These are phyloP conservation scores for Globisporangium solare DNA, from an alignment of 352 stramenopile genomes.

Conservation along the genomic window DNA sequence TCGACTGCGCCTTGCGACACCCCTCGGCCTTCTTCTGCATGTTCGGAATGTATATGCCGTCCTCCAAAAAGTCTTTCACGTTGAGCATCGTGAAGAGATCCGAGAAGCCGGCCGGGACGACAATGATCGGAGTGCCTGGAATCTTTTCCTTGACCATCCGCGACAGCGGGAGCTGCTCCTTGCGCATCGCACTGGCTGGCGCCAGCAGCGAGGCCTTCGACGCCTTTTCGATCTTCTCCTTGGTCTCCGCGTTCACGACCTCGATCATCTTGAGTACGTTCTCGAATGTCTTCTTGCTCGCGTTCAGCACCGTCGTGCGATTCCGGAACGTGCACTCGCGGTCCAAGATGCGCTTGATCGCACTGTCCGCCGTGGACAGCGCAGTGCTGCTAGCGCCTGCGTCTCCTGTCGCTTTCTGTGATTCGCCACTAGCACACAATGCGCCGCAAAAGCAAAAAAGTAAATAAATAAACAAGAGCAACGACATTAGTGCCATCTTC, in stretches of 20 bases:
- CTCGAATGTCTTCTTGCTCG: conserved; percentile 80
- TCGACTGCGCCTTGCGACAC: conserved; percentile 72
- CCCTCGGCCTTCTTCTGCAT: conserved; percentile 86
- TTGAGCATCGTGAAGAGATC: conserved; percentile 90
- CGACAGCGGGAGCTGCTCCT: conserved; percentile 65
- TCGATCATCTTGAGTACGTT: conserved; percentile 78
- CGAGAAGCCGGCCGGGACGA: conserved; percentile 83
- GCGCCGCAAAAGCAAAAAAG: background rate
- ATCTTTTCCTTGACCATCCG: conserved; percentile 76
- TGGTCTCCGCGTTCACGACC: conserved; percentile 75
- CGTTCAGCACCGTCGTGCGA: conserved; percentile 71
- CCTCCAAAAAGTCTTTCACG: conserved; percentile 81
- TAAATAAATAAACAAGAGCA: too few species aligned
- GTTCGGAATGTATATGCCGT: conserved; percentile 77
- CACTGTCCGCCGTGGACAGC: conserved; percentile 22
- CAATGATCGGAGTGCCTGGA: conserved; percentile 86
- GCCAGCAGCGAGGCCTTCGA: conserved; percentile 58
- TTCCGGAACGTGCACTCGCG: conserved; percentile 66
- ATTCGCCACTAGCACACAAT: conserved; percentile 14
- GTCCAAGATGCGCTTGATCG: conserved; percentile 58
- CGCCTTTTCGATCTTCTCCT: conserved; percentile 85
- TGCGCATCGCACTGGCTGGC: conserved; percentile 32
- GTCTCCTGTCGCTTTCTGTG: conserved; percentile 25
- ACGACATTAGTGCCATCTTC: background rate
- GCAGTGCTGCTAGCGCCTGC: background rate